Percentiles rank a stretch among this genome's conserved stretches.
Evolutionary conservation across 2,329 filamentous ascomycete species (phyloP).

Genomic region (Talaromyces sp.): DNA sequence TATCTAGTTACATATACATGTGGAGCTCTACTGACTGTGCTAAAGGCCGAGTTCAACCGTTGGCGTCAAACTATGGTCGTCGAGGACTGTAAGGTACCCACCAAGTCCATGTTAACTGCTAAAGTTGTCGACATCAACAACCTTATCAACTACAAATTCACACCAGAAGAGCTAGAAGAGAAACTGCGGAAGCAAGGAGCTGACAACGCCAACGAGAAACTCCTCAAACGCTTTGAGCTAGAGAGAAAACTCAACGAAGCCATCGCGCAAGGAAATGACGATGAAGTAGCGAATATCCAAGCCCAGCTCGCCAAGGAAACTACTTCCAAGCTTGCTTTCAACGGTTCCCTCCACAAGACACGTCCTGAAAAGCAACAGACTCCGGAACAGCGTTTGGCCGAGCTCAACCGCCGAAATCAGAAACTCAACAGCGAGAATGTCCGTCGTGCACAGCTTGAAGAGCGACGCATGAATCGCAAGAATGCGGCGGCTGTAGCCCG

Average conservation of each 20-base stretch:
- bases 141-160: constrained; percentile 78
- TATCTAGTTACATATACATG: constrained; percentile 7
- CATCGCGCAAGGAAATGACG: constrained; percentile 61
- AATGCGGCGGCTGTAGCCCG: constrained; percentile 62
- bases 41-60: constrained; percentile 72
- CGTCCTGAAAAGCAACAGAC: constrained; percentile 58
- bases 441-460: constrained; percentile 83
- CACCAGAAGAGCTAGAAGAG: constrained; percentile 74
- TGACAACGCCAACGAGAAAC: constrained; percentile 65
- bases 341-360: constrained; percentile 63
- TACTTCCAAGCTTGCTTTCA: constrained; percentile 69
- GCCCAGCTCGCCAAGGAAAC: constrained; percentile 48
- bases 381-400: constrained; percentile 72
- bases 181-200: constrained; percentile 71
- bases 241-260: constrained; percentile 66
- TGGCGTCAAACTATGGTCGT: constrained; percentile 73
- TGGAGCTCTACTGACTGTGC: constrained; percentile 1
- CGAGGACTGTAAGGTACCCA: constrained; percentile 71
- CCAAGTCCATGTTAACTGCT: constrained; percentile 63
- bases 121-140: constrained; percentile 81
- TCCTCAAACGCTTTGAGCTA: constrained; percentile 67
- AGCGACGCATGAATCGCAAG: constrained; percentile 64
- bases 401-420: constrained; percentile 81
- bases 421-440: constrained; percentile 82
- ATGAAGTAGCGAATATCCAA: constrained; percentile 51